These are phyloP conservation scores for Boletus fagicola DNA, from an alignment of 768 basidiomycete genomes.

Conservation along the genomic window DNA sequence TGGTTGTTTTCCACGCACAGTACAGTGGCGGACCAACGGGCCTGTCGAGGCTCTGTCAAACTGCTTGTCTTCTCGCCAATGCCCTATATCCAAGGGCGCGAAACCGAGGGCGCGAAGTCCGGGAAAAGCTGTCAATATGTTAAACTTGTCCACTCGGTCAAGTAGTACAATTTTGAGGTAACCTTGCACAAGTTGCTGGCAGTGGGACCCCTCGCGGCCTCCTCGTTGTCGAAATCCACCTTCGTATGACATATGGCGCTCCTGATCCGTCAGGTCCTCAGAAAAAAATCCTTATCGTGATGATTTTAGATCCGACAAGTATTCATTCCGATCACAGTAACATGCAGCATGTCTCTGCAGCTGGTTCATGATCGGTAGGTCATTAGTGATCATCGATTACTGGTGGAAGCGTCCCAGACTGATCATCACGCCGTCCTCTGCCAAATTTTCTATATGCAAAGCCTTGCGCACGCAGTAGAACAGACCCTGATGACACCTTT, in stretches of 20 bases:
- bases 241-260: slow-evolving; percentile 7
- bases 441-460: neutral
- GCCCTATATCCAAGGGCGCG: neutral
- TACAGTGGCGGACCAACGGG: neutral
- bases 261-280: neutral
- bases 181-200: no score
- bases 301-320: neutral
- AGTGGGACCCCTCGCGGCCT: neutral
- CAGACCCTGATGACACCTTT: neutral
- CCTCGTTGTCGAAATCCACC: slow-evolving; percentile 10
- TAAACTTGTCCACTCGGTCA: neutral
- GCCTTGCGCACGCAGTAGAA: neutral
- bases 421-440: neutral
- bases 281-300: neutral
- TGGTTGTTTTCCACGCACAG: neutral
- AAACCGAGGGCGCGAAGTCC: neutral
- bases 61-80: neutral
- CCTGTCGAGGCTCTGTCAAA: neutral
- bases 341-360: neutral
- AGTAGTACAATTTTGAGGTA: neutral
- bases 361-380: neutral
- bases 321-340: neutral
- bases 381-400: neutral
- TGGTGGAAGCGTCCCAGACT: neutral
- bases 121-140: neutral